Evolutionary conservation across 441 rosid species (phyloP).

Genomic region (Gossypium gossypioides): DNA sequence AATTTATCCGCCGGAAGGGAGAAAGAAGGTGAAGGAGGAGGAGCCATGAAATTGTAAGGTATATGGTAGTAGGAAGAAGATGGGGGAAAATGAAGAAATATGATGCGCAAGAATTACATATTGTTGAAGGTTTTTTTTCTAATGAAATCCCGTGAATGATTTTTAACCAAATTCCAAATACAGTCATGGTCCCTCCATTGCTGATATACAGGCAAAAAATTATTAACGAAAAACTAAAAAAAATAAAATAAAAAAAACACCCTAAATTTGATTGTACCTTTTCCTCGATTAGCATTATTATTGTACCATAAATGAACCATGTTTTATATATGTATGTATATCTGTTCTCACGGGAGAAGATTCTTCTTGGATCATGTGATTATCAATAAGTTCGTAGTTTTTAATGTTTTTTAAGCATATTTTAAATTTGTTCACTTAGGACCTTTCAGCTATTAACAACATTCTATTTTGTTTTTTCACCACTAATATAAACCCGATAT

Average conservation of each 20-base stretch:
- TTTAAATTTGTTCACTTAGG: background rate
- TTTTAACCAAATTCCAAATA: conserved; percentile 20
- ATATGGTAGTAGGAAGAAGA: conserved; percentile 14
- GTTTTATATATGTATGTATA: too few species aligned
- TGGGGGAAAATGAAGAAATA: conserved; percentile 10
- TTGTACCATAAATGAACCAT: background rate
- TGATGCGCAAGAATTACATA: background rate
- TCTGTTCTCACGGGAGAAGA: background rate
- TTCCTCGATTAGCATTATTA: background rate
- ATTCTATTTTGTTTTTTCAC: background rate
- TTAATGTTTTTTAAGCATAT: too few species aligned
- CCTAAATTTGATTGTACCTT: too few species aligned
- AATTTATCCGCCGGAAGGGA: conserved; percentile 28
- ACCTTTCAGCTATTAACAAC: background rate
- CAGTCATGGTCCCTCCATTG: conserved; percentile 22
- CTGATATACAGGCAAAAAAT: conserved; percentile 19
- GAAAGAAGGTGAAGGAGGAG: conserved; percentile 19
- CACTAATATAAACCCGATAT: background rate
- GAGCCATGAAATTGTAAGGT: conserved; percentile 28
- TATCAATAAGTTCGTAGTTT: background rate
- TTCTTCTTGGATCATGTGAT: background rate
- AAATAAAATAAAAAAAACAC: too few species aligned
- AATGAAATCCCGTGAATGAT: conserved; percentile 33
- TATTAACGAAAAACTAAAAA: too few species aligned
- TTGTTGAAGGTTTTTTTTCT: conserved; percentile 1